Evolutionary conservation across 2,329 filamentous ascomycete genomes (phyloP), one percentile per base, ranked within the genome.

Genomic region (Talaromyces sp.): DNA sequence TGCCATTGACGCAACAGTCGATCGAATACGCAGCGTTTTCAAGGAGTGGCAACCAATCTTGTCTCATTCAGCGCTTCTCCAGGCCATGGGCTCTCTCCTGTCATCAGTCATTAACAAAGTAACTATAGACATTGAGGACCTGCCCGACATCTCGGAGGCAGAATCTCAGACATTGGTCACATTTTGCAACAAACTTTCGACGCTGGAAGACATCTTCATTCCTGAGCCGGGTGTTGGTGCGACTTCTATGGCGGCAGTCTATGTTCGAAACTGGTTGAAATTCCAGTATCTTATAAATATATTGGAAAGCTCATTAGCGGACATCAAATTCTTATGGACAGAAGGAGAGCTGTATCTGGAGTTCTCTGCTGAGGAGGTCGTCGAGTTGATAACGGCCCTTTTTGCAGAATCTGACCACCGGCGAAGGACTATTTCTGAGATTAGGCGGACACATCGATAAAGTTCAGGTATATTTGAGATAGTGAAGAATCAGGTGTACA

Each of bases 271-370:
- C 68, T 89, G 87, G 87, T 79, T 89, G 67, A 86, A 86, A 66
- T 88, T 89, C 71, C 86, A 88, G 72, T 89, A 88, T 69, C 72
- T 89, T 61, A 78, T 82, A 48, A 87, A 88, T 68, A 87, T 89
- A 52, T 72, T 89, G 61, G 87, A 88, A 62, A 84, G 84, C 63
- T 86, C 82, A 58, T 76, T 89, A 16, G 87, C 85, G 22, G 87
- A 89, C 70, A 89, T 89, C 76, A 87, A 84, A 70, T 89, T 84
- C 67, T 73, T 89, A 50, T 89, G 87, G 87, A 81, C 80, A 2
- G 86, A 89, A 69, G 85, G 85, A n/a, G 87, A 87, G 73, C 70
- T 89, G 70, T 83, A 83, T 66, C 72, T 88, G 63, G 87, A 89
- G 71, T 89, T 88, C 75, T 82, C 82, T 27, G 78, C 79, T 2